Conservation (phyloP, 108 stramenopile genomes). For the Conticribra weissflogii region DNA sequence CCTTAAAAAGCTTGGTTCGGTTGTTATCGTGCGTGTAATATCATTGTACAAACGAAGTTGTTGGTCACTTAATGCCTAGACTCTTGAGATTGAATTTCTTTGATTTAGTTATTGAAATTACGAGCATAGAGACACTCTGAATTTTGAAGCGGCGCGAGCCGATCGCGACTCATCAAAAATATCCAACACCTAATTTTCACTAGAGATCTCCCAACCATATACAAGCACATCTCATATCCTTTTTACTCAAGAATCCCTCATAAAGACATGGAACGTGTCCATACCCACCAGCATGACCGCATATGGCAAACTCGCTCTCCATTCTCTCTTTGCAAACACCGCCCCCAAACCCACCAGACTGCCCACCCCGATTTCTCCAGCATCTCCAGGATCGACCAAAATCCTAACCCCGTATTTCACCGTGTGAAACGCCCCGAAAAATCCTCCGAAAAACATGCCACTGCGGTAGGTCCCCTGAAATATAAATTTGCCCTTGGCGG, state of each 20-base stretch:
- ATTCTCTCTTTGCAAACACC: slow-evolving; percentile 59
- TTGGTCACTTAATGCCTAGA: no score
- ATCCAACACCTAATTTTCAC: no score
- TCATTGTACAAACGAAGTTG: no score
- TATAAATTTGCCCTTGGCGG: slow-evolving; percentile 73
- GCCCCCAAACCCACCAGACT: slow-evolving; percentile 63
- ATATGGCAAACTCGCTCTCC: slow-evolving; percentile 80
- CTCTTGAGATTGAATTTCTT: no score
- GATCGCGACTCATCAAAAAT: no score
- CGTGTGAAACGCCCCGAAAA: slow-evolving; percentile 74
- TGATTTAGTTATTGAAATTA: no score
- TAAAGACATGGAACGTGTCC: slow-evolving; percentile 74
- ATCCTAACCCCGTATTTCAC: slow-evolving; percentile 72
- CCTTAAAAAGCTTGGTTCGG: no score
- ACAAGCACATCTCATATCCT: slow-evolving; percentile 3
- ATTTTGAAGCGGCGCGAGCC: no score
- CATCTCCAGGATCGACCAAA: slow-evolving; percentile 72
- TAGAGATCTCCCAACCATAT: no score
- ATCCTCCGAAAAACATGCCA: slow-evolving; percentile 69
- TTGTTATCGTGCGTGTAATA: no score
- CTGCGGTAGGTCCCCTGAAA: slow-evolving; percentile 74
- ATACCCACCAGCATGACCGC: slow-evolving; percentile 82
- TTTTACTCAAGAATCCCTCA: slow-evolving; percentile 54
- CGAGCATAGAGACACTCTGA: no score
- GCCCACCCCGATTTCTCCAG: slow-evolving; percentile 63